Evolutionary conservation across 2,329 filamentous ascomycete species (phyloP).

Genomic region (Xylaria sp.): DNA sequence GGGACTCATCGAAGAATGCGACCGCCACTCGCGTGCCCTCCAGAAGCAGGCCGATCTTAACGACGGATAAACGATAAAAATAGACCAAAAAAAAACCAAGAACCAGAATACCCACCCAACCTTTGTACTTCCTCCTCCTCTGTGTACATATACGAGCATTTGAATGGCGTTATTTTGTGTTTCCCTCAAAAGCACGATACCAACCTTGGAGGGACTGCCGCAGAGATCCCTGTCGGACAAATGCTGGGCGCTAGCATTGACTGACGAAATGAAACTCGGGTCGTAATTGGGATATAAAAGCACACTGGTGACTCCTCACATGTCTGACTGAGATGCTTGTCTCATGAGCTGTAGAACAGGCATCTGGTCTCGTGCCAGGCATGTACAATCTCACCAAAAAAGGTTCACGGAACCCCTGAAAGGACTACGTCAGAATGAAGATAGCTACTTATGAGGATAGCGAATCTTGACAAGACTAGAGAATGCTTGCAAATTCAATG

Average conservation of each 20-base stretch:
- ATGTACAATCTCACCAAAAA: neutral
- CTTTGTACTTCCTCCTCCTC: conserved; percentile 6
- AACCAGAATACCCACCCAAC: neutral
- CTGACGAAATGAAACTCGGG: neutral
- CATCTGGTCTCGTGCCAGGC: neutral
- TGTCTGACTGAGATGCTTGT: no score
- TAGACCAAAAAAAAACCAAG: no score
- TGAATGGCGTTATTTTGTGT: conserved; percentile 22
- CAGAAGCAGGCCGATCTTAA: conserved; percentile 76
- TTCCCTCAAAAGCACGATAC: conserved; percentile 9
- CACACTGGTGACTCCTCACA: no score
- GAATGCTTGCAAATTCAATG: neutral
- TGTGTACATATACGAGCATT: conserved; percentile 19
- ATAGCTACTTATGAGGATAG: no score
- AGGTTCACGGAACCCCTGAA: neutral
- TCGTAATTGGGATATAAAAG: neutral
- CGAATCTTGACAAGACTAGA: no score
- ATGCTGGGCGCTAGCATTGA: neutral
- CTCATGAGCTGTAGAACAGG: neutral
- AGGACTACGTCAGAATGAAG: neutral
- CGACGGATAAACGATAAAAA: conserved; percentile 31
- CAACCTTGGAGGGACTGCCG: conserved; percentile 7
- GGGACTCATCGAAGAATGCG: conserved; percentile 80
- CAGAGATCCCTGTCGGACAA: conserved; percentile 1
- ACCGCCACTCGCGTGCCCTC: conserved; percentile 78